These are phyloP conservation scores for Hibiscus mutabilis DNA, from an alignment of 345 rosid genomes.

Conservation along the genomic window DNA sequence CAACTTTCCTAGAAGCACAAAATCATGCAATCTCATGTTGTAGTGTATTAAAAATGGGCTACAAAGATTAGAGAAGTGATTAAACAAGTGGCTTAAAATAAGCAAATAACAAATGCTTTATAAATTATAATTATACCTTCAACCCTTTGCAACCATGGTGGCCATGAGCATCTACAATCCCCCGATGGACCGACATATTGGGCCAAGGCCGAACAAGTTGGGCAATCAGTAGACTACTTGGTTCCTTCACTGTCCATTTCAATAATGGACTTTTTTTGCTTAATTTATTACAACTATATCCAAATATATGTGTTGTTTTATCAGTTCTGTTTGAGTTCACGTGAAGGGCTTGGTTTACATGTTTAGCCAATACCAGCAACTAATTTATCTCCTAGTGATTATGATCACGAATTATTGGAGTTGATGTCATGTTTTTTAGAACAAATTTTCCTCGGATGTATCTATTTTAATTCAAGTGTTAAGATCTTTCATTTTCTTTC, in stretches of 20 bases:
- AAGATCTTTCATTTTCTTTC: no score
- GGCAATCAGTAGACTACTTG: slow-evolving; percentile 5
- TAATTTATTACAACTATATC: not conserved
- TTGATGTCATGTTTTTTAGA: no score
- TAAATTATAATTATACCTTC: not conserved
- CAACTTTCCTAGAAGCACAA: not conserved
- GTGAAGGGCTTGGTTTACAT: no score
- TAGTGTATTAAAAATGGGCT: not conserved
- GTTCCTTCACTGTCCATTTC: slow-evolving; percentile 17
- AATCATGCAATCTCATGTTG: slow-evolving; percentile 8
- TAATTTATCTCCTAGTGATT: no score
- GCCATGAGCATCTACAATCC: slow-evolving; percentile 14
- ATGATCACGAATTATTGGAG: no score
- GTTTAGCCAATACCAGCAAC: no score
- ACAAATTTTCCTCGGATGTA: no score
- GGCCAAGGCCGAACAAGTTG: slow-evolving; percentile 16
- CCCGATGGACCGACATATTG: slow-evolving; percentile 11
- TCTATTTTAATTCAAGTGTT: no score
- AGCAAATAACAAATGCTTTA: not conserved
- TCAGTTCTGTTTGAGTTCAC: not conserved
- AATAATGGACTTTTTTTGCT: slow-evolving; percentile 17
- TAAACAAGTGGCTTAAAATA: not conserved
- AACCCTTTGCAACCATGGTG: slow-evolving; percentile 4
- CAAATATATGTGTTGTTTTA: not conserved
- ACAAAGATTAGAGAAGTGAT: not conserved